A percentile compares a stretch with the other conserved stretches of the same genome.
phyloP scores from a whole-genome alignment of 768 basidiomycete genomes.

The Pisolithus sp. region DNA sequence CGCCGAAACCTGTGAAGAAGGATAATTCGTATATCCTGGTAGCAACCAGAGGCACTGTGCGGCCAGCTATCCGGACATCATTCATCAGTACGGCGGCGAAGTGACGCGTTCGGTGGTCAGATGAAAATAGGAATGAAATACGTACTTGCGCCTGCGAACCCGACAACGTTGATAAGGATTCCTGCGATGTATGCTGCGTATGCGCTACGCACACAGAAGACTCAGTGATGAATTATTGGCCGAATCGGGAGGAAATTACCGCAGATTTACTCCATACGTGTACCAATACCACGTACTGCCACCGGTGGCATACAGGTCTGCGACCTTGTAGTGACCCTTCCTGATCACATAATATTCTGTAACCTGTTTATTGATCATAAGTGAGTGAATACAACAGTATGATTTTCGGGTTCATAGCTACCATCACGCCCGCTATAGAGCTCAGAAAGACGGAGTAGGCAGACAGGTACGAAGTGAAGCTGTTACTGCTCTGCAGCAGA shows the following conservation, averaged over 20 bases:
- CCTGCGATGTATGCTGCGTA: slow-evolving; percentile 66
- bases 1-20: slow-evolving; percentile 80
- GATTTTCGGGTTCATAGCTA: slow-evolving; percentile 19
- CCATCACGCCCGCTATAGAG: slow-evolving; percentile 79
- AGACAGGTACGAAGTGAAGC: slow-evolving; percentile 75
- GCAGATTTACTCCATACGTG: slow-evolving; percentile 65
- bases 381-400: not conserved
- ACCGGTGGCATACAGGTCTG: slow-evolving; percentile 57
- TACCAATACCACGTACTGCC: slow-evolving; percentile 70
- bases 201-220: slow-evolving; percentile 32
- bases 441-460: slow-evolving; percentile 79
- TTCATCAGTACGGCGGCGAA: not conserved
- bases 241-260: slow-evolving; percentile 32
- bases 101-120: not conserved
- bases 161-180: slow-evolving; percentile 77
- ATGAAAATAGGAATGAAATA: slow-evolving; percentile 4
- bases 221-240: not conserved
- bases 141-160: slow-evolving; percentile 70
- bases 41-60: slow-evolving; percentile 56
- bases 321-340: slow-evolving; percentile 62
- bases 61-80: slow-evolving; percentile 37
- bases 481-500: slow-evolving; percentile 63
- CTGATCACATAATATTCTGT: slow-evolving; percentile 75
- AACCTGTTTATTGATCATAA: slow-evolving; percentile 38
- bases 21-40: slow-evolving; percentile 71